Evolutionary conservation across 352 stramenopile genomes (phyloP), one percentile per base, ranked within the genome.

Genomic region (Phytophthora pluvialis): DNA sequence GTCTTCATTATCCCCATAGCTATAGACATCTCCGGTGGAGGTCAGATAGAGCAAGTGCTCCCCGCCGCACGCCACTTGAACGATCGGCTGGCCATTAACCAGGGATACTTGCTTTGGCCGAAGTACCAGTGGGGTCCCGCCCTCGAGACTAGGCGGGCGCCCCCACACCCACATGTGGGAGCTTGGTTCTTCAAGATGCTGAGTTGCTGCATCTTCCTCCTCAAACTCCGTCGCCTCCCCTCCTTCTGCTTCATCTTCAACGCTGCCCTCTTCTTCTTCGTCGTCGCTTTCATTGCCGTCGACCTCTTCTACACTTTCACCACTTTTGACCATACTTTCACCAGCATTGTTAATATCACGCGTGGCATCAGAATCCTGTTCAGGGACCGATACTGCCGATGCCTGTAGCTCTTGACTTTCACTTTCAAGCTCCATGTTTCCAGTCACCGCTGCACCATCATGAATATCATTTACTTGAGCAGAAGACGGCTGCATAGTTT

Each of bases 21-120:
- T 90, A 55, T 94, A 94, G 28, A 94, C 82, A 43, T 94, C 86
- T 9, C 86, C 86, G 1, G 79, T 88, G 1, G 80, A 79, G 3
- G 83, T 93, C 13, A 95, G 57, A 51, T 91, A 95, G 1, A 95
- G 64, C 43, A 93, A 57, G 50, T 91, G 82, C 45, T 93, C 85
- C 3, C 84, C 86, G 38, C 86, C 86, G 52, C 83, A 95, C 6
- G 86, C 84, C 11, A 95, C 75, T 64, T 93, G 77, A 25, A 91
- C 64, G 21, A 95, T 81, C 12, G 74, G 70, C 70, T 93, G 86
- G 0, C 81, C 80, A 21, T 69, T 77, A 1, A 86, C 13, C 7
- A 91, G 29, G 29, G 78, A 60, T 12, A 89, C 72, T 13, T 77
- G 62, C 49, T 91, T 92, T 1, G 86, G 86, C n/a, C 84, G 83